Evolutionary conservation across 2,329 filamentous ascomycete genomes (phyloP).

Genomic region (Neofusicoccum laricinum): DNA sequence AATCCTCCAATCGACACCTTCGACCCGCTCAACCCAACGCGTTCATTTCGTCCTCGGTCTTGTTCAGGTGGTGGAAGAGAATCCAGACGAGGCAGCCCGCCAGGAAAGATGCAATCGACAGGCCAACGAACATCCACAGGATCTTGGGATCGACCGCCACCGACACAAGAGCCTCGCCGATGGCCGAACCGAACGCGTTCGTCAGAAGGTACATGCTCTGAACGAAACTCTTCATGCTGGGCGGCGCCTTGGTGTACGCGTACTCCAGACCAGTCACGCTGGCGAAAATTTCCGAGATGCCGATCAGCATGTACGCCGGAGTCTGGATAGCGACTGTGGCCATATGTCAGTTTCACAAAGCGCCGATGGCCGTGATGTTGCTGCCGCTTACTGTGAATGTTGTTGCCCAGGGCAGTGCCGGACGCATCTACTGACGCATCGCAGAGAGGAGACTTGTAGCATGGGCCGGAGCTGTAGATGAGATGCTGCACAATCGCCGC

Average conservation of each 20-base stretch:
- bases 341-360: background rate
- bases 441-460: constrained; percentile 45
- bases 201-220: constrained; percentile 59
- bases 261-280: constrained; percentile 48
- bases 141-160: constrained; percentile 63
- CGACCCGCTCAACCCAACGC: constrained; percentile 24
- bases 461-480: constrained; percentile 48
- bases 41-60: constrained; percentile 36
- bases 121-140: constrained; percentile 57
- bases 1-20: no score
- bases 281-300: constrained; percentile 48
- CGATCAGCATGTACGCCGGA: constrained; percentile 47
- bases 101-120: constrained; percentile 30
- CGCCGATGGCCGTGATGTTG: no score
- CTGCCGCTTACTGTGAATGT: constrained; percentile 35
- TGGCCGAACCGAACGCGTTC: constrained; percentile 58
- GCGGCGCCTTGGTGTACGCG: constrained; percentile 48
- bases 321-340: constrained; percentile 41
- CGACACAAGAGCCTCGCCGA: constrained; percentile 63
- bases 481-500: constrained; percentile 58
- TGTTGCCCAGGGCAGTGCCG: constrained; percentile 31
- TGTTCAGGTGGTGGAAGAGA: constrained; percentile 38
- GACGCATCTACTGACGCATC: constrained; percentile 26
- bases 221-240: constrained; percentile 48
- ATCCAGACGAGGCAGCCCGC: constrained; percentile 36